phyloP scores from a whole-genome alignment of 2,329 filamentous ascomycete genomes.

The Ascochyta rabiei region DNA sequence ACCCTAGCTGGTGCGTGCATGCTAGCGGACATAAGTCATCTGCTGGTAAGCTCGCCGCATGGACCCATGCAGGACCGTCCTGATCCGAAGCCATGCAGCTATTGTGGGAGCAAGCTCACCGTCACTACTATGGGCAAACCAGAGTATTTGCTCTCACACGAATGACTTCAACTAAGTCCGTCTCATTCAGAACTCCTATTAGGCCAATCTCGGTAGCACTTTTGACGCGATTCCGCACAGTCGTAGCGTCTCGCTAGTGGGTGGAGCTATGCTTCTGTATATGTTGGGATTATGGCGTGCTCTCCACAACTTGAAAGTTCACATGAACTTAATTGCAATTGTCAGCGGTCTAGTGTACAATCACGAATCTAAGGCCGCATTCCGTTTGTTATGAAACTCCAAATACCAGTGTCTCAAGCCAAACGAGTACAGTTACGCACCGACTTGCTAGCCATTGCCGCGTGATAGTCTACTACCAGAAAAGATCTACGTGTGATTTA shows the following conservation, averaged over 20 bases:
- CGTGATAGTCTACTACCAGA: conserved; percentile 1
- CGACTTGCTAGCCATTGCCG: not conserved
- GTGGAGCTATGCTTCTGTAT: not conserved
- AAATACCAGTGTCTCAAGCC: not conserved
- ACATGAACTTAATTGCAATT: not conserved
- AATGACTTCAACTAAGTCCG: too few species aligned
- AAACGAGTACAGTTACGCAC: not conserved
- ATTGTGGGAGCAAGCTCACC: not conserved
- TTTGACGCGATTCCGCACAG: not conserved
- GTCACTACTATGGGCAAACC: too few species aligned
- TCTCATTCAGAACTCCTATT: not conserved
- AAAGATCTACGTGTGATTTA: not conserved
- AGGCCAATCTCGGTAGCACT: not conserved
- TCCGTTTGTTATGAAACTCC: not conserved
- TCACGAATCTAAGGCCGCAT: not conserved
- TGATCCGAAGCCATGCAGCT: not conserved
- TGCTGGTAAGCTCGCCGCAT: not conserved
- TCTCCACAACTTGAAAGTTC: not conserved
- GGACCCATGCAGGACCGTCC: not conserved
- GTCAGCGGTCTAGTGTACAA: not conserved
- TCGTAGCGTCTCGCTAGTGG: not conserved
- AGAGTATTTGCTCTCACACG: too few species aligned
- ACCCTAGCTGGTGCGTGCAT: not conserved
- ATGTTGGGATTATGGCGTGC: not conserved
- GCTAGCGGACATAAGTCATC: not conserved